Base-by-base conservation (phyloP, 2,329 filamentous ascomycete species). In the Aspergillus terreus region DNA sequence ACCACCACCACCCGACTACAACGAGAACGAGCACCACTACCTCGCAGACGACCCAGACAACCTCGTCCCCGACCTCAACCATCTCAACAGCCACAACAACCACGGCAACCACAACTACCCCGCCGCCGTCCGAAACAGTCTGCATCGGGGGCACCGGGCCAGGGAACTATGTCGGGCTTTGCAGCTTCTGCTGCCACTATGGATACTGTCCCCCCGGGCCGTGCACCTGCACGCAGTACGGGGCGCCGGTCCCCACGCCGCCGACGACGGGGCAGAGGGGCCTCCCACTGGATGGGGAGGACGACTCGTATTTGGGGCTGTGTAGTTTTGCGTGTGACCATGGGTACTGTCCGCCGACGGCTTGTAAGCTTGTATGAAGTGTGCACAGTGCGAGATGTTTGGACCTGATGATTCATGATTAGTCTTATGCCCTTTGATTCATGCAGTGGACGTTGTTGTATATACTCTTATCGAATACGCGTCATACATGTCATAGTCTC, bases 241-340 rank as follows among this genome's bases (percentile, higher is more conserved):
- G 66, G 1, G 46, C 51, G 2, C 53, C 59, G 7, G 54, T 63
- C 1, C 53, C 60, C 7, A 46, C 56, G 2, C 65, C 65, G 3
- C 64, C 64, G 1, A 52, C 49, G 3, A 63, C 60, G 1, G 63
- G 61, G 4, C 48, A 46, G 6, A 52, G 51, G 27, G 61, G 64
- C 1, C 3, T 55, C 1, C 61, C 63, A n/a, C 55, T 63, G 6
- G 6, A 50, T 2, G 52, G 54, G 1, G 56, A 64, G 41, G 63
- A 63, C 35, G 65, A 69, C 3, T 62, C 65, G 1, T 79, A 78
- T 53, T 54, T 69, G 36, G 76, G 75, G 0, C 67, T 79, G 14
- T 79, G 77, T 55, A 76, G 70, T 51, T 79, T 69, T 54, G 66
- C 73, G 11, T 78, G 76, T 43, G 72, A 70, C 52, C 72, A 76